These are phyloP conservation scores for Paracoccidioides lutzii DNA, from an alignment of 2,329 filamentous ascomycete genomes.

Conservation along the genomic window DNA sequence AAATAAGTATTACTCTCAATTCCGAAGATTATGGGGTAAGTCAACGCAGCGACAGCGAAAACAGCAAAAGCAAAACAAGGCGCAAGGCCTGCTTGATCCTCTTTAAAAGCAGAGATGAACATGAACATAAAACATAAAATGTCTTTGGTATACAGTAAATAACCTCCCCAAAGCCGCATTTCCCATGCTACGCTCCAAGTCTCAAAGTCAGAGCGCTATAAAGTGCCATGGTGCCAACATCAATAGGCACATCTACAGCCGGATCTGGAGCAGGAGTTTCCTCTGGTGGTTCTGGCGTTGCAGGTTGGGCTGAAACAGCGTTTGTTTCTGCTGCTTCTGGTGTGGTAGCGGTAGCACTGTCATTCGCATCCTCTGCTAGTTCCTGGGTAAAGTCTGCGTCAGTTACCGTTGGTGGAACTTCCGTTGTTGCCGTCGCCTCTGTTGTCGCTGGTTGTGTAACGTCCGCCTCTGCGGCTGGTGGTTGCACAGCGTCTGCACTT, in stretches of 20 bases:
- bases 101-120: background rate
- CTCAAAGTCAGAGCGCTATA: constrained; percentile 4
- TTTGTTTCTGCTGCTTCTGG: background rate
- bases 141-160: background rate
- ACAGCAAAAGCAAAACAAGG: background rate
- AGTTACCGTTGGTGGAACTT: background rate
- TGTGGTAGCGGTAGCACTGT: background rate
- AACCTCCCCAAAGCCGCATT: background rate
- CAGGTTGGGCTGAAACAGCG: background rate
- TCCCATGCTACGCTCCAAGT: background rate
- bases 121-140: background rate
- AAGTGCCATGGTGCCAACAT: background rate
- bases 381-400: background rate
- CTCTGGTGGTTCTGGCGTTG: background rate
- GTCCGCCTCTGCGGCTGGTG: background rate
- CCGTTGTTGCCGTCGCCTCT: background rate
- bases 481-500: background rate
- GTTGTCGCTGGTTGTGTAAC: background rate
- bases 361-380: background rate
- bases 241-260: background rate
- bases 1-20: background rate
- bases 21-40: background rate
- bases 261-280: background rate
- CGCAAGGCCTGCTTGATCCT: background rate
- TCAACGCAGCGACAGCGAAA: background rate